Base-by-base conservation (phyloP, 106 monocot genomes). In the Iris macrosiphon region DNA sequence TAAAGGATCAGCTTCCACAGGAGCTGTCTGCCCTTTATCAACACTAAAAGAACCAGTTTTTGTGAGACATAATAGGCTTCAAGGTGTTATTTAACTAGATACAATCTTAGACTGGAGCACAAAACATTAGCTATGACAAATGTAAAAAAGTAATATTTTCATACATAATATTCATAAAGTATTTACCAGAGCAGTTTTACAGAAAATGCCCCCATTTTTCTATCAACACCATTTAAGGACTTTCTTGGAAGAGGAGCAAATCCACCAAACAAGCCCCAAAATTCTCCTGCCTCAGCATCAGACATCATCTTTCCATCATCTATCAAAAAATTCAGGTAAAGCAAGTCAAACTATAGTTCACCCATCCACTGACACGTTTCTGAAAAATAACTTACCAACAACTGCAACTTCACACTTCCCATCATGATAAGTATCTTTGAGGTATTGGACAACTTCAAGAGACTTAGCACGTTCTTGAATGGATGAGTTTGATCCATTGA, bases 241-340 rank as follows among this genome's bases (percentile, higher is more conserved):
- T 81, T 85, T 67, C 75, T 82, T 51, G 82, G 82, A 66, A 92
- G 82, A 62, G 91, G 91, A 63, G 85, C 91, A 73, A 92, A 92
- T 32, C 91, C 91, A 45, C 91, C 91, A 72, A 92, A 92, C 58
- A 76, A 62, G 18, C 73, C 85, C 91, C 85, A 92, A 46, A 92
- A 92, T 40, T 92, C 91, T 58, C 85, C 85, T 31, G 91, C 57
- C 26, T 85, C 91, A 67, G 81, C 81, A 75, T 92, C 85, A 72
- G 91, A 81, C 91, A 92, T 85, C 64, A 92, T 40, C 49, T 68
- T 78, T 18, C 85, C 91, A 76, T 92, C 91, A 78, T 85, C 91
- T 92, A 49, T 17, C 55, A 17, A 53, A 42, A 46, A 1, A 42
- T 12, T n/a, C 34, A 31, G 2, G 59, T 7, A n/a, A 17, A 13